Evolutionary conservation across 2,329 filamentous ascomycete species (phyloP).

Genomic region (Stagonosporopsis chrysanthemi): DNA sequence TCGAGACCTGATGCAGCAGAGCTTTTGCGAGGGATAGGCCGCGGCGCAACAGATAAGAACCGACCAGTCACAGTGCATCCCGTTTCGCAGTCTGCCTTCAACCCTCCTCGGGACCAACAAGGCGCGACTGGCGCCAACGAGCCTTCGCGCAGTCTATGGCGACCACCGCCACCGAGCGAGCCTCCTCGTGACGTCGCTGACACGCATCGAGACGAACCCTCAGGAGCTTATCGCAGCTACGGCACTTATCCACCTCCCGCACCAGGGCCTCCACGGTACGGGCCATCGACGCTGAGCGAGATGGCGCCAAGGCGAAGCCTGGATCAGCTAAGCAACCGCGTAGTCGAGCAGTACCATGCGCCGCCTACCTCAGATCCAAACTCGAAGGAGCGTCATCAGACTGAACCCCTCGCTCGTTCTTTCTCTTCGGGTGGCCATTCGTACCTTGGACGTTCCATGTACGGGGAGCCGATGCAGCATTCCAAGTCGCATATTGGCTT

Average conservation of each 20-base stretch:
- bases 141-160: constrained; percentile 42
- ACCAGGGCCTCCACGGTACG: constrained; percentile 35
- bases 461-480: constrained; percentile 64
- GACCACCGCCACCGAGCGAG: constrained; percentile 37
- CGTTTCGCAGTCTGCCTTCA: constrained; percentile 48
- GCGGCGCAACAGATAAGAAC: constrained; percentile 37
- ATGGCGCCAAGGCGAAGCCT: constrained; percentile 44
- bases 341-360: constrained; percentile 49
- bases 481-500: constrained; percentile 76
- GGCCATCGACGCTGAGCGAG: constrained; percentile 35
- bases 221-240: constrained; percentile 39
- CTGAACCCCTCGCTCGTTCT: constrained; percentile 46
- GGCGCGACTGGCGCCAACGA: constrained; percentile 26
- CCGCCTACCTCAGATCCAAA: constrained; percentile 50
- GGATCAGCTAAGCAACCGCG: constrained; percentile 43
- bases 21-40: constrained; percentile 34
- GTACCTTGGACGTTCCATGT: constrained; percentile 37
- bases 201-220: constrained; percentile 40
- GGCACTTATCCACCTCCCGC: constrained; percentile 39
- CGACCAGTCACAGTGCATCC: constrained; percentile 51
- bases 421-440: constrained; percentile 41
- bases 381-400: constrained; percentile 43
- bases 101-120: constrained; percentile 44
- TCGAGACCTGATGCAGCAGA: constrained; percentile 44
- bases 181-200: constrained; percentile 37